Base-by-base conservation (phyloP, 2,329 filamentous ascomycete species). In the Phoma sp. region DNA sequence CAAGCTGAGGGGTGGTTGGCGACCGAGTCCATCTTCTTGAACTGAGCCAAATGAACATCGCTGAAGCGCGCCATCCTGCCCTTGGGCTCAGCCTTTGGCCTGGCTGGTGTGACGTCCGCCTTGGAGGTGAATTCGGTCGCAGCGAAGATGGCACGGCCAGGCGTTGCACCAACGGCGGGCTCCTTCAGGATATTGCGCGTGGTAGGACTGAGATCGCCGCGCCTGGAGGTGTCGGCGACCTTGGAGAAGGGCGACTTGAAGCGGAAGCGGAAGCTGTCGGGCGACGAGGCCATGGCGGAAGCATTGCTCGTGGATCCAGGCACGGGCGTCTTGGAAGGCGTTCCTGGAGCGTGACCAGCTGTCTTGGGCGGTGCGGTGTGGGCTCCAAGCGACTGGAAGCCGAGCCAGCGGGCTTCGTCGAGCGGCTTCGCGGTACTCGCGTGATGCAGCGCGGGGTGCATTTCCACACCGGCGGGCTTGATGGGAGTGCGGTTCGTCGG, bases 21-120 rank as follows among this genome's bases (percentile, higher is more conserved):
- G 70, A 98, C 97, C 2, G 93, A 97, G 73, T 96, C 92, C 94
- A 98, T 97, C 81, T 96, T 98, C 77, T 91, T 91, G 79, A 98
- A 97, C 69, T 94, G 85, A 44, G 88, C 87, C 85, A 91, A 89
- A 73, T 98, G 94, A 33, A 85, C 87, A 60, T 92, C 88, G 72
- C 91, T 96, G 77, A 88, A 98, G 40, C 94, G 88, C 43, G 87
- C 81, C 45, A 86, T 84, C 73, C 88, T 93, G 64, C 91, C 88
- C 77, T 88, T 96, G 12, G 93, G 86, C 63, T 86, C 86, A 6
- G 90, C 93, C 69, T 96, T 90, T 74, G 87, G 91, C 62, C 94
- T 88, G 9, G 78, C 78, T 33, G 78, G 68, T 1, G 70, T 67
- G 27, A 77, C 70, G 24, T 81, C 80, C 2, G 76, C 72, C 31